Evolutionary conservation across 768 basidiomycete species (phyloP).

Genomic region (Thelephora aurantiotincta): DNA sequence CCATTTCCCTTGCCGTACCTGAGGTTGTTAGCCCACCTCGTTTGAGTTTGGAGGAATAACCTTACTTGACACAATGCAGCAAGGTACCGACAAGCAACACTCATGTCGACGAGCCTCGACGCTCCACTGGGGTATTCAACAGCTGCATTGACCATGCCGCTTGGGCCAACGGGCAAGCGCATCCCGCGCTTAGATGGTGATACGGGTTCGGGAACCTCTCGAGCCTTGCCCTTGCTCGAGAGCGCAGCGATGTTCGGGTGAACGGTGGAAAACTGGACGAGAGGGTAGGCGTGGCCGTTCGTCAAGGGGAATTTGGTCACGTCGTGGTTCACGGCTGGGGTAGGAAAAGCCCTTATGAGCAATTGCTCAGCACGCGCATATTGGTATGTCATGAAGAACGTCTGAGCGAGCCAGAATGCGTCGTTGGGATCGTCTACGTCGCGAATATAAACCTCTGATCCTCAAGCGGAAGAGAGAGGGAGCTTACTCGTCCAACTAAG

Average conservation of each 20-base stretch:
- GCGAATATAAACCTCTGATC: background rate
- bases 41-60: background rate
- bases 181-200: constrained; percentile 8
- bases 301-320: constrained; percentile 15
- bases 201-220: constrained; percentile 24
- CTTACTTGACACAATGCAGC: constrained; percentile 86
- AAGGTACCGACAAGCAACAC: constrained; percentile 89
- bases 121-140: constrained; percentile 49
- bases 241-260: constrained; percentile 5
- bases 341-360: constrained; percentile 75
- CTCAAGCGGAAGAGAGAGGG: background rate
- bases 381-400: constrained; percentile 90
- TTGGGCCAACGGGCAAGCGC: constrained; percentile 58
- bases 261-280: constrained; percentile 2
- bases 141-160: constrained; percentile 56
- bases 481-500: constrained; percentile 83
- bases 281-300: constrained; percentile 24
- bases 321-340: constrained; percentile 21
- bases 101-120: constrained; percentile 82
- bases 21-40: background rate
- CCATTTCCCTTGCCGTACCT: constrained; percentile 71
- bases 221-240: constrained; percentile 46
- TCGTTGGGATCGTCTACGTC: constrained; percentile 83
- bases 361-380: constrained; percentile 90
- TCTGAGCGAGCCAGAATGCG: constrained; percentile 98